Evolutionary conservation across 108 stramenopile genomes (phyloP), one percentile per base, ranked within the genome.

Genomic region (Cyclotella choctawhatcheeana): DNA sequence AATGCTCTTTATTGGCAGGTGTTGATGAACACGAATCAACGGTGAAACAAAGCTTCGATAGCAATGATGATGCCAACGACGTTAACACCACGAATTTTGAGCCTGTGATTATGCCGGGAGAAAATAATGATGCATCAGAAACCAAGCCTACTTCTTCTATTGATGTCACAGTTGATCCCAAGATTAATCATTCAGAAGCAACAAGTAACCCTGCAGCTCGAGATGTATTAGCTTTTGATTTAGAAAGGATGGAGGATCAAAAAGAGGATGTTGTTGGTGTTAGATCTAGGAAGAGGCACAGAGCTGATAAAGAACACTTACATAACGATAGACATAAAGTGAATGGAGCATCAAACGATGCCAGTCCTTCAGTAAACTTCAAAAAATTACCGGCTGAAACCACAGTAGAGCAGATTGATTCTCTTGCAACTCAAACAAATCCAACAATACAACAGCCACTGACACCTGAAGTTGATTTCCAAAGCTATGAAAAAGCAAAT

Each of bases 251-350:
- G n/a, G n/a, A 4, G 4, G 47, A 48, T 17, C 12, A 10, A 55
- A 55, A 5, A 26, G 14, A 27, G 8, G 54, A 55, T n/a, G 50
- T n/a, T 3, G 29, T 6, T n/a, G 54, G 2, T 27, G 54, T 5
- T 24, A 55, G 54, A 55, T n/a, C 16, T n/a, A 48, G 47, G 47
- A 48, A 48, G 18, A 48, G 47, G 47, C 47, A 4, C 18, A 10
- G 47, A 48, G 8, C 47, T 4, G 18, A 48, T 17, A n/a, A 48
- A 48, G 47, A 48, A 48, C 47, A 48, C 4, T 4, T n/a, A n/a
- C 17, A 48, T n/a, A n/a, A 10, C 47, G 47, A 10, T n/a, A n/a
- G 4, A 10, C 12, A 48, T 48, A n/a, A 17, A 48, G 47, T n/a
- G 12, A 4, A n/a, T 48, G n/a, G 18, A 48, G n/a, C 47, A 48